A percentile compares a stretch with the other conserved stretches of the same genome.
These are phyloP conservation scores for Geotrichum carabidarum DNA, from an alignment of 1,139 yeast genomes.

Conservation along the genomic window DNA sequence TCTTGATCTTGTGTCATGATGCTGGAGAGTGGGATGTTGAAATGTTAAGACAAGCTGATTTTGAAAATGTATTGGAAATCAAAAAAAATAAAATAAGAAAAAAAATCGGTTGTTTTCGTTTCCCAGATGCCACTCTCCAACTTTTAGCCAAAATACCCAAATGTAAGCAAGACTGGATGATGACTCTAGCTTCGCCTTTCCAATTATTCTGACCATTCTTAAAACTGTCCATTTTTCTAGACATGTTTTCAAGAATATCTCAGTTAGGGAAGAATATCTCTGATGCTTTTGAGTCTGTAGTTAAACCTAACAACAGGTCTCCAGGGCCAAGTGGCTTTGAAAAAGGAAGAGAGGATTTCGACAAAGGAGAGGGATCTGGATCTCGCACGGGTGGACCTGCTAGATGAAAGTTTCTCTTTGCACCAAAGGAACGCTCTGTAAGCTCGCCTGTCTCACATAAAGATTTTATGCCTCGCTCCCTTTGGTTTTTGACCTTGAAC, in stretches of 20 bases:
- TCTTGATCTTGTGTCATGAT: slow-evolving; percentile 9
- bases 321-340: background rate
- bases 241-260: slow-evolving; percentile 57
- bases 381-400: too few species aligned
- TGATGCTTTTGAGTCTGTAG: slow-evolving; percentile 47
- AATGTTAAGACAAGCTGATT: background rate
- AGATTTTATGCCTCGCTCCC: too few species aligned
- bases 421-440: too few species aligned
- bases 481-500: too few species aligned
- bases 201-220: too few species aligned
- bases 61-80: background rate
- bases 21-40: background rate
- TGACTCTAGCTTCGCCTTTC: too few species aligned
- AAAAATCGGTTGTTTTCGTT: too few species aligned
- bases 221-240: background rate
- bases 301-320: slow-evolving; percentile 19
- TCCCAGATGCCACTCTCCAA: too few species aligned
- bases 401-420: too few species aligned
- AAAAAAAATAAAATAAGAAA: background rate
- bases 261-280: slow-evolving; percentile 63
- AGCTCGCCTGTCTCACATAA: too few species aligned
- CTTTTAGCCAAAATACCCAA: too few species aligned
- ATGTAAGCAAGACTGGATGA: too few species aligned
- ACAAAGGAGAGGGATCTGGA: background rate
- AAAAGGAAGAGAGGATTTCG: background rate